Base-by-base conservation (phyloP, 1,284 basidiomycete genomes). In the Irpex sp. region DNA sequence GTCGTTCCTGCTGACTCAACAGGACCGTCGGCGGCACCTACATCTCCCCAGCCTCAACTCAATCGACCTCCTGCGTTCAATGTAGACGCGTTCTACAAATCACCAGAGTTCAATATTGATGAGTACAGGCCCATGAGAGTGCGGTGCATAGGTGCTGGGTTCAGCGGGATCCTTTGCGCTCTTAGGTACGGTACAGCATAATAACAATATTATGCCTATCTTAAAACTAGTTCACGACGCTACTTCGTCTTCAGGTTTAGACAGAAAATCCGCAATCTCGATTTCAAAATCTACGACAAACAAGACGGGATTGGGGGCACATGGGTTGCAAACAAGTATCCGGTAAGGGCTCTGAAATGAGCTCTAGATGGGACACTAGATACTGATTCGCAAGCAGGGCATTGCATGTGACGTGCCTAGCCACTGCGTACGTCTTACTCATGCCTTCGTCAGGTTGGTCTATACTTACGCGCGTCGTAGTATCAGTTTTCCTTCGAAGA, bases 301-400 rank as follows among this genome's bases (percentile, higher is more conserved):
- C 78, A 80, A 60, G 73, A 76, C n/a, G 80, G 78, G 2, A 72
- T 87, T 28, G 85, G 84, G 23, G 84, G 84, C 3, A 80, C 82
- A 1, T 86, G 84, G 84, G 75, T 69, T 60, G 64, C 68, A 7
- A 76, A 75, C 56, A 70, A 62, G 61, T 76, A 76, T 60, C 73
- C 75, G 16, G 49, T 51, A 23, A 51, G 49, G 16, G 21, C 7
- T 72, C 58, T 58, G 49, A 60, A 53, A 23, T 35, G 1, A 35
- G 33, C 33, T 35, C 33, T 35, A 35, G 33, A 35, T 35, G 33
- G 1, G 33, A 35, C 33, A 35, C 33, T 2, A 35, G 33, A 35
- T 35, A 35, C 33, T 35, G 33, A 35, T 35, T 35, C 33, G 33
- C 33, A 36, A 55, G 14, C 33, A 35, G 80, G 84, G 35, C 68